A percentile compares a stretch with the other conserved stretches of the same genome.
Conservation (phyloP, 352 stramenopile species). For the Globisporangium yorkense region DNA sequence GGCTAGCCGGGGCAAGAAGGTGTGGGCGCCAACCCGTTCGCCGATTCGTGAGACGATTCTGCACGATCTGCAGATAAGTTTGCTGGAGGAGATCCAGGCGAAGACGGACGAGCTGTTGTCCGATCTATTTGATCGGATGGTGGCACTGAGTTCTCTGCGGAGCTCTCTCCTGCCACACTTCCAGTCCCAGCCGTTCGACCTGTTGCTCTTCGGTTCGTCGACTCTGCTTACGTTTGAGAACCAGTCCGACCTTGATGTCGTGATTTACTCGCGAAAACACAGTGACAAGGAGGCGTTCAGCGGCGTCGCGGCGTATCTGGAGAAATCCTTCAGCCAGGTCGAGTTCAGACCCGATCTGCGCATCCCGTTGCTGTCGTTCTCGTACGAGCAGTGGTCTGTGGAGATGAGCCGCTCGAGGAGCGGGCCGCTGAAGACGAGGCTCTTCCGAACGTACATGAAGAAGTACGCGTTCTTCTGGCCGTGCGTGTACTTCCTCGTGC, state of each 20-base stretch:
- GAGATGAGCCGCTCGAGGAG: conserved; percentile 52
- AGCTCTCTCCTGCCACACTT: conserved; percentile 31
- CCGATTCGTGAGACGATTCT: conserved; percentile 26
- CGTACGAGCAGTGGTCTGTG: conserved; percentile 52
- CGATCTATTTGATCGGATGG: conserved; percentile 59
- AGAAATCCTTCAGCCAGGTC: conserved; percentile 26
- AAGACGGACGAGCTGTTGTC: conserved; percentile 45
- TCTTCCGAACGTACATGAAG: conserved; percentile 66
- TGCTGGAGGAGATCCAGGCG: conserved; percentile 45
- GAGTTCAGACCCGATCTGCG: conserved; percentile 38
- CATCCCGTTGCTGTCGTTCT: conserved; percentile 62
- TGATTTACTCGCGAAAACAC: conserved; percentile 16
- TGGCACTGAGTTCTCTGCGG: conserved; percentile 39
- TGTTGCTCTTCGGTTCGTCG: conserved; percentile 68
- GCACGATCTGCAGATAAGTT: conserved; percentile 51
- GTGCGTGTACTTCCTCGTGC: conserved; percentile 61
- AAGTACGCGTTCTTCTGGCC: conserved; percentile 73
- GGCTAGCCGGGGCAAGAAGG: conserved; percentile 12
- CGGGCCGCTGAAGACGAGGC: conserved; percentile 63
- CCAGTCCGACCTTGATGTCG: conserved; percentile 70
- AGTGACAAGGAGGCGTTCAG: conserved; percentile 18
- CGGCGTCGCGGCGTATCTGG: conserved; percentile 25
- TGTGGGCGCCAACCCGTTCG: conserved; percentile 22
- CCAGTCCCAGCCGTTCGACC: conserved; percentile 32
- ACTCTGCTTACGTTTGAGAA: conserved; percentile 69